Evolutionary conservation across 805 yeast species (phyloP), one percentile per base, ranked within the genome.

Genomic region (Saturnispora sekii): DNA sequence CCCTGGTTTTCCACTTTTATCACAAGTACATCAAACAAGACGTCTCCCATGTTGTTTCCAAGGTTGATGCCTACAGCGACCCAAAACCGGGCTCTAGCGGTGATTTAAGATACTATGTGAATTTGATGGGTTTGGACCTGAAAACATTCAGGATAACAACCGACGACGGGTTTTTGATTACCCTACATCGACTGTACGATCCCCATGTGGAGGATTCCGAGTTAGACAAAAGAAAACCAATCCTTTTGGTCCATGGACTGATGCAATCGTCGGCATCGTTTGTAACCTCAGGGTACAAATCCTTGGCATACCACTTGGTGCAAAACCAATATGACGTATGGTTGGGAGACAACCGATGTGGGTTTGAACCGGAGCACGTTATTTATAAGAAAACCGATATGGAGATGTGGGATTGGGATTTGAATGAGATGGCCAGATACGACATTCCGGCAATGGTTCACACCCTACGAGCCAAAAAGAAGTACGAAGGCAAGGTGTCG

Each of bases 321-420:
- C 17, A 33, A 16, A 51, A 53, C 21, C 89, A 93, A 0, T 85
- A 72, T 55, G 96, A 88, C 53, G 87, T 88, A 8, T 88, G 96
- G 96, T 60, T 88, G 44, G 96, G 96, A 1, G 86, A 88, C 57
- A 89, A 88, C 57, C 65, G 98, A 50, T 82, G 96, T 52, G 95
- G 96, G 5, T 84, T 89, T 58, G 68, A 74, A 34, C 84, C 95
- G 0, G 65, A 70, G 42, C 95, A 89, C 65, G 61, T 68, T 48
- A 61, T 61, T 46, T 70, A 67, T 49, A 65, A 68, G 32, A 49
- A 64, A 4, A 53, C 55, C 45, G 72, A 74, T 52, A 68, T 69
- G 1, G 55, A 67, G 41, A 84, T 83, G 77, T 90, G 98, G 98
- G 79, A 84, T 52, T 90, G 98, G 98, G 90, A 85, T 56, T 72